Evolutionary conservation across 257 asterid species (phyloP).

Genomic region (Gentiana dahurica): DNA sequence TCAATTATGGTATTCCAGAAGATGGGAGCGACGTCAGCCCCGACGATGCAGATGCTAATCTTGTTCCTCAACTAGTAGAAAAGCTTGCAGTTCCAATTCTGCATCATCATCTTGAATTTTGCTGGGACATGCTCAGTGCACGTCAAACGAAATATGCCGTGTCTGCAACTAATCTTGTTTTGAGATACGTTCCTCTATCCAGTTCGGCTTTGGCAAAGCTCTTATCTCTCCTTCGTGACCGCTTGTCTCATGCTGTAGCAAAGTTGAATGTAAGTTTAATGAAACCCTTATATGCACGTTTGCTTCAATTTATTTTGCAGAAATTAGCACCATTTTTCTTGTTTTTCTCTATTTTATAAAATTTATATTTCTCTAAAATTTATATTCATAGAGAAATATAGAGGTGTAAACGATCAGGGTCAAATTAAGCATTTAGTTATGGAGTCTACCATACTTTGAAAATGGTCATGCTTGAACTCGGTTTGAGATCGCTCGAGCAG

Average conservation of each 20-base stretch:
- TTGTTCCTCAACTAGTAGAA: conserved; percentile 69
- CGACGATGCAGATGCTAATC: conserved; percentile 67
- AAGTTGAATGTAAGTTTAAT: conserved; percentile 43
- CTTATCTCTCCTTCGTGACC: conserved; percentile 62
- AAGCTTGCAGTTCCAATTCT: conserved; percentile 86
- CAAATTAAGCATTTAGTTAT: too few species aligned
- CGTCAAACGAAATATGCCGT: conserved; percentile 71
- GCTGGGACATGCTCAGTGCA: conserved; percentile 91
- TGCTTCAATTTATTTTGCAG: too few species aligned
- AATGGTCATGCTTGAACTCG: too few species aligned
- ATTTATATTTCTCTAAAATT: too few species aligned
- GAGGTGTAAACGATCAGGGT: too few species aligned
- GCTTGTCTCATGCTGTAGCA: conserved; percentile 71
- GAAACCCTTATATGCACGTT: neutral
- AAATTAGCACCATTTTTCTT: too few species aligned
- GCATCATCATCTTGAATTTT: conserved; percentile 55
- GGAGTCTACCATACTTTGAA: too few species aligned
- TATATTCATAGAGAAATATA: too few species aligned
- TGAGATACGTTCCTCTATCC: conserved; percentile 56
- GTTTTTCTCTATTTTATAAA: too few species aligned
- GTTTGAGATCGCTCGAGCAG: too few species aligned
- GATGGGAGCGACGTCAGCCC: conserved; percentile 31
- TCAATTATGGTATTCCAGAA: conserved; percentile 59
- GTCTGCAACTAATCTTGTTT: conserved; percentile 57
- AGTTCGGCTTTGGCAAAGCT: conserved; percentile 58